Percentiles rank a stretch among this genome's conserved stretches.
These are phyloP conservation scores for Phytophthora agathidicida DNA, from an alignment of 352 stramenopile species.

Conservation along the genomic window DNA sequence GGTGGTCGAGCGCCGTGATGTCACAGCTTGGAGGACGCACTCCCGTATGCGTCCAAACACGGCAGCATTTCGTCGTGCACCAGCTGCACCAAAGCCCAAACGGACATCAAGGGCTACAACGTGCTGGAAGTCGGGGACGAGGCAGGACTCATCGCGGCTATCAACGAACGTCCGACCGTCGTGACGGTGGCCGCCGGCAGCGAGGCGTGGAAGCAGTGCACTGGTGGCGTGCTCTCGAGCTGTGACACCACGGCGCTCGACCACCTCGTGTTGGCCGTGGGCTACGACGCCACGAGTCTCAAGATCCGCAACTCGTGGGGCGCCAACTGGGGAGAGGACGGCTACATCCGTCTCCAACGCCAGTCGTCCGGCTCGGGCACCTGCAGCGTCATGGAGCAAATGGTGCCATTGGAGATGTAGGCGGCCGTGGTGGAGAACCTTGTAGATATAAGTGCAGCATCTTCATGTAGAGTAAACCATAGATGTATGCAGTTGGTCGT, in stretches of 20 bases:
- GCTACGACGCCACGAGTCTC: conserved; percentile 88
- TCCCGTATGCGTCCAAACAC: conserved; percentile 65
- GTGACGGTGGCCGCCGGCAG: conserved; percentile 94
- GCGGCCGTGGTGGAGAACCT: no score
- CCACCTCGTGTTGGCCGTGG: conserved; percentile 95
- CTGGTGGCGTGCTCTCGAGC: conserved; percentile 81
- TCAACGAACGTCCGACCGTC: conserved; percentile 91
- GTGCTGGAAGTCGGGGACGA: conserved; percentile 65
- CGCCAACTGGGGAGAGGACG: conserved; percentile 87
- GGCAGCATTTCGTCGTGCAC: conserved; percentile 27
- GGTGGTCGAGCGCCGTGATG: conserved; percentile 94
- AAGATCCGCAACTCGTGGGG: conserved; percentile 98
- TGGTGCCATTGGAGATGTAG: conserved; percentile 46
- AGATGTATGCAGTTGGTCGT: no score
- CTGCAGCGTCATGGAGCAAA: conserved; percentile 51
- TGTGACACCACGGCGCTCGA: conserved; percentile 89
- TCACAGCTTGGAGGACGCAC: conserved; percentile 68
- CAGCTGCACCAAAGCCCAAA: conserved; percentile 19
- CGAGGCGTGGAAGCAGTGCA: conserved; percentile 96
- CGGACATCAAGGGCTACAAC: conserved; percentile 45
- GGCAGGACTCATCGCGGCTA: conserved; percentile 77
- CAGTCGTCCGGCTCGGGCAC: conserved; percentile 53
- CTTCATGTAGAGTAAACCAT: no score
- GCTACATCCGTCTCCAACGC: conserved; percentile 91
- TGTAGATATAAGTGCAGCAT: no score